Conservation (phyloP, 2,329 filamentous ascomycete genomes). For the Thelonectria olida region DNA sequence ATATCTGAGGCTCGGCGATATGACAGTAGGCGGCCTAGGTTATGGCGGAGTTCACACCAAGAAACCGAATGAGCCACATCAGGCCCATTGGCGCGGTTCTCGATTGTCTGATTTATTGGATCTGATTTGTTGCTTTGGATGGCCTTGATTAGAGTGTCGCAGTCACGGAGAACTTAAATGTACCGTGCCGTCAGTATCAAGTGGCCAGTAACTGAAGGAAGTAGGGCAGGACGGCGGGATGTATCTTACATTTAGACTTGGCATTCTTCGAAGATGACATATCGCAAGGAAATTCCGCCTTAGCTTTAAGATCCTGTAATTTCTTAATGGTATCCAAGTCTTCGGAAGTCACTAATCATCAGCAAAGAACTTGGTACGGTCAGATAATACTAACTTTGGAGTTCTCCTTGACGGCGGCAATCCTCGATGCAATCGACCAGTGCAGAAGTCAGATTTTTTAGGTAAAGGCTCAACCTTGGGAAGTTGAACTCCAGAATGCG, state of each 20-base stretch:
- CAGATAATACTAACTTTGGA: not conserved
- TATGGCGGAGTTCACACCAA: slow-evolving; percentile 38
- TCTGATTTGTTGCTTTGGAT: slow-evolving; percentile 3
- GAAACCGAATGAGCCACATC: slow-evolving; percentile 7
- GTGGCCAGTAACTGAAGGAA: too few relatives aligned
- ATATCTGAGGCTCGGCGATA: slow-evolving; percentile 32
- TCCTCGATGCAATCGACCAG: not conserved
- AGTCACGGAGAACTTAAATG: slow-evolving; percentile 22
- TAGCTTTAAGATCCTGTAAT: not conserved
- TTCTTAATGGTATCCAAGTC: not conserved
- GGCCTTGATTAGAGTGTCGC: slow-evolving; percentile 29
- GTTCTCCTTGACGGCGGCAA: not conserved
- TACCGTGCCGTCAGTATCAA: not conserved
- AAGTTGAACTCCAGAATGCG: slow-evolving; percentile 15
- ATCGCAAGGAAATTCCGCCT: not conserved
- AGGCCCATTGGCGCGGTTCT: slow-evolving; percentile 7
- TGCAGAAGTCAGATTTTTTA: not conserved
- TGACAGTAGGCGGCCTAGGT: slow-evolving; percentile 35
- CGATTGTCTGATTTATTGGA: slow-evolving; percentile 3
- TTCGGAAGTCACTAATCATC: not conserved
- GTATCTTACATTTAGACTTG: not conserved
- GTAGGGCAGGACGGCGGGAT: too few relatives aligned
- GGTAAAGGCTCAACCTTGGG: not conserved
- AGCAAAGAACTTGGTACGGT: not conserved
- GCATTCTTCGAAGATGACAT: not conserved